phyloP scores from a whole-genome alignment of 805 yeast genomes.

The Lachancea quebecensis region DNA sequence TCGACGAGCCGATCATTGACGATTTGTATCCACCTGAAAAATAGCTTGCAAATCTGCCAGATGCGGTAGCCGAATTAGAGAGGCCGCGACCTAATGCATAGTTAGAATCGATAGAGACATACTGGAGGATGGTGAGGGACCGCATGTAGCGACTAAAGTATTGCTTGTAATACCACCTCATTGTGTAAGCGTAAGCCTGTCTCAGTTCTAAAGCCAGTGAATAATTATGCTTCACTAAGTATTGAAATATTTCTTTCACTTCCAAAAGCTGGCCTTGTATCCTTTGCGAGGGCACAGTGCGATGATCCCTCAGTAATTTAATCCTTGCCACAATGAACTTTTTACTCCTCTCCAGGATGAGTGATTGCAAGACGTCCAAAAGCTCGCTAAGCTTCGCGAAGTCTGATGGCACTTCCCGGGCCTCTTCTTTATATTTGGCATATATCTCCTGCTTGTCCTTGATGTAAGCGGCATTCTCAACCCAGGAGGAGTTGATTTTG shows the following conservation, averaged over 20 bases:
- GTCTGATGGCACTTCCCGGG: slow-evolving; percentile 22
- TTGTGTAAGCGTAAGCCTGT: slow-evolving; percentile 78
- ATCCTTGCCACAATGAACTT: slow-evolving; percentile 60
- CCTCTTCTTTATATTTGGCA: slow-evolving; percentile 31
- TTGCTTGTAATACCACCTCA: slow-evolving; percentile 86
- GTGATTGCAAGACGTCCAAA: slow-evolving; percentile 46
- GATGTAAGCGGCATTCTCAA: slow-evolving; percentile 51
- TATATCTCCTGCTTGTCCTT: slow-evolving; percentile 54
- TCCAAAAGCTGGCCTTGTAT: slow-evolving; percentile 61
- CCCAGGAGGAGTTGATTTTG: slow-evolving; percentile 55
- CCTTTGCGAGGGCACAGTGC: slow-evolving; percentile 61
- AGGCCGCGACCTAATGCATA: slow-evolving; percentile 47
- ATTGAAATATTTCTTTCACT: slow-evolving; percentile 55
- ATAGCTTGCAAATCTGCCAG: slow-evolving; percentile 25
- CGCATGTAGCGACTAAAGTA: slow-evolving; percentile 71
- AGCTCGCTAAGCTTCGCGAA: slow-evolving; percentile 19
- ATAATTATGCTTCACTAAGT: slow-evolving; percentile 47
- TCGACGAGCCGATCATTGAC: slow-evolving; percentile 11
- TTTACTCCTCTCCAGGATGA: slow-evolving; percentile 70
- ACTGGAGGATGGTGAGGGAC: slow-evolving; percentile 57
- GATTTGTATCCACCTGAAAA: slow-evolving; percentile 18
- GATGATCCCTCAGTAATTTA: slow-evolving; percentile 53
- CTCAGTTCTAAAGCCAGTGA: slow-evolving; percentile 65
- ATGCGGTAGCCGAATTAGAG: slow-evolving; percentile 22
- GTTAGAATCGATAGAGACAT: slow-evolving; percentile 48